phyloP scores from a whole-genome alignment of 176 grass and related monocot genomes.

The Aegilops sharonensis region DNA sequence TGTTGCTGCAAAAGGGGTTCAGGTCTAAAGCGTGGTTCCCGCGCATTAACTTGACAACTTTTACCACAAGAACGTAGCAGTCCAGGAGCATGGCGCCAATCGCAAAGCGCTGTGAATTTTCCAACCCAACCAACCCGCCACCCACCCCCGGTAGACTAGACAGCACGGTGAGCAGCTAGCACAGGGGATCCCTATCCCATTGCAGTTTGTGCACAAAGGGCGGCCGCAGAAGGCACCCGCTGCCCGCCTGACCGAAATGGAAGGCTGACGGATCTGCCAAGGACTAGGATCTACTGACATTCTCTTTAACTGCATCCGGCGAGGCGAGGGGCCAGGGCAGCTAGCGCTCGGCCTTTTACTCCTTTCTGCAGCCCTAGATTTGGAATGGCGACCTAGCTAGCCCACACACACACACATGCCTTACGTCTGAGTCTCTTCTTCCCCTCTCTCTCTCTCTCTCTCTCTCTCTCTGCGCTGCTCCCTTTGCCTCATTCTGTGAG shows the following conservation, averaged over 20 bases:
- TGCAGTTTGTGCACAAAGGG: conserved; percentile 24
- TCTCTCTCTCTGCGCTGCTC: not conserved
- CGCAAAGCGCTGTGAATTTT: conserved; percentile 17
- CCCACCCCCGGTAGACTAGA: not conserved
- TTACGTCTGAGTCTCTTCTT: not conserved
- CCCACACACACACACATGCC: too few species aligned
- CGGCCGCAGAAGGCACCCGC: conserved; percentile 23
- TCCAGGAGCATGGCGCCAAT: conserved; percentile 20
- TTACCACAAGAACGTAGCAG: conserved; percentile 29
- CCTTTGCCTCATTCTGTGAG: not conserved
- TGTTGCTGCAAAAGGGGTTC: not conserved
- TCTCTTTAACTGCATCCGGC: conserved; percentile 3
- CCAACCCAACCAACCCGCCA: conserved; percentile 15
- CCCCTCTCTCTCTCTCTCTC: not conserved
- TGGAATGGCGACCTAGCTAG: not conserved
- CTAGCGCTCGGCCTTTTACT: conserved; percentile 2
- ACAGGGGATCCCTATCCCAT: not conserved
- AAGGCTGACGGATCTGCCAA: conserved; percentile 42
- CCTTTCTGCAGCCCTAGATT: conserved; percentile 27
- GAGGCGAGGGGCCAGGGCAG: not conserved
- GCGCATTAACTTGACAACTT: not conserved
- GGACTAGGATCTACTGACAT: conserved; percentile 46
- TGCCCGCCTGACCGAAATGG: conserved; percentile 25
- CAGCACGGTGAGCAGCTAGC: not conserved
- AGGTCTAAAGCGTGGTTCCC: not conserved